phyloP scores from a whole-genome alignment of 768 basidiomycete species.

The Arthromyces matolae region DNA sequence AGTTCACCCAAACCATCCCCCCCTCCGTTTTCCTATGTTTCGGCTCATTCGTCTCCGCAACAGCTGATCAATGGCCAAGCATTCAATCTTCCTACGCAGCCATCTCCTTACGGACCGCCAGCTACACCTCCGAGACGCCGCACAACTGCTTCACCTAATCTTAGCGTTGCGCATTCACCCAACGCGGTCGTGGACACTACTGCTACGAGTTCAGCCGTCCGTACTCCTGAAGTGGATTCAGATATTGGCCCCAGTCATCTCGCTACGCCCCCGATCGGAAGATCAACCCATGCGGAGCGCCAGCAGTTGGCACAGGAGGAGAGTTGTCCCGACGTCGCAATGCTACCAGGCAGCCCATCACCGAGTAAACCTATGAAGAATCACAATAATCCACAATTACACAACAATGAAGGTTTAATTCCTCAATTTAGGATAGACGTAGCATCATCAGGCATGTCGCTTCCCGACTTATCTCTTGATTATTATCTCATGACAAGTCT shows the following conservation, averaged over 20 bases:
- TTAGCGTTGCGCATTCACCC: neutral
- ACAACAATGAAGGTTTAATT: conserved; percentile 25
- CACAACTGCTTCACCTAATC: conserved; percentile 24
- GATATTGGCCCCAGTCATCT: conserved; percentile 6
- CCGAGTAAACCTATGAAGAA: conserved; percentile 28
- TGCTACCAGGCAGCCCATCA: conserved; percentile 35
- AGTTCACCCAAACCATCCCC: conserved; percentile 33
- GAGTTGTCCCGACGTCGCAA: conserved; percentile 25
- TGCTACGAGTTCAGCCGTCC: neutral
- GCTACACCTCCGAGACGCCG: conserved; percentile 34
- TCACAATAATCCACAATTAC: neutral
- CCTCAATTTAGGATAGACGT: conserved; percentile 29
- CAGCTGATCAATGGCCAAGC: conserved; percentile 23
- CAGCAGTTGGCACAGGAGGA: conserved; percentile 25
- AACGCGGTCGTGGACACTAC: neutral
- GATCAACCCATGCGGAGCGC: conserved; percentile 33
- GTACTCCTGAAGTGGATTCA: neutral
- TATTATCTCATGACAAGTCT: neutral
- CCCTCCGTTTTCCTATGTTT: conserved; percentile 25
- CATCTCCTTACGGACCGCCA: conserved; percentile 31
- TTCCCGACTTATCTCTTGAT: neutral
- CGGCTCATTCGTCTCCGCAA: conserved; percentile 12
- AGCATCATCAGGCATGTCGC: conserved; percentile 15
- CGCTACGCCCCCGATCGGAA: conserved; percentile 34
- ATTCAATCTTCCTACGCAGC: conserved; percentile 28